phyloP scores from a whole-genome alignment of 768 basidiomycete species.

The Suillus brevipes region DNA sequence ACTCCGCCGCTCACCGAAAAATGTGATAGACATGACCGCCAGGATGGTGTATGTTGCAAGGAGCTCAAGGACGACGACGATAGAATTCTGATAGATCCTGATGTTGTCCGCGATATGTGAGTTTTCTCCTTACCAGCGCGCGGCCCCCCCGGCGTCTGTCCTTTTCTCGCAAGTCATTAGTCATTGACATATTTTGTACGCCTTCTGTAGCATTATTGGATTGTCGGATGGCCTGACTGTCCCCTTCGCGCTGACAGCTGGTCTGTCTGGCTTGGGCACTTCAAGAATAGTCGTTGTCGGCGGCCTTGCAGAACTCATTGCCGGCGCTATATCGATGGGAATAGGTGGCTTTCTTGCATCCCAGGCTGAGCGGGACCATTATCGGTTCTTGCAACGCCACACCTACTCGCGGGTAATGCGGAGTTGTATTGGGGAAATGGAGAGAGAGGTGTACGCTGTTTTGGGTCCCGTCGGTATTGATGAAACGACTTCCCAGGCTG shows the following conservation, averaged over 20 bases:
- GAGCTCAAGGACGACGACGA: slow-evolving; percentile 81
- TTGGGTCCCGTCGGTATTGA: slow-evolving; percentile 91
- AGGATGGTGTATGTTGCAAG: slow-evolving; percentile 81
- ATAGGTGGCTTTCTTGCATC: slow-evolving; percentile 97
- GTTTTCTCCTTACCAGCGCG: slow-evolving; percentile 23
- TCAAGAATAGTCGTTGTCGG: slow-evolving; percentile 92
- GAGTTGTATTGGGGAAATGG: slow-evolving; percentile 93
- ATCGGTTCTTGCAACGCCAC: slow-evolving; percentile 72
- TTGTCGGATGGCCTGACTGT: slow-evolving; percentile 89
- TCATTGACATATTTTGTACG: slow-evolving; percentile 7
- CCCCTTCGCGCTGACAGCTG: slow-evolving; percentile 88
- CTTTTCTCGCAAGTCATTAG: slow-evolving; percentile 7
- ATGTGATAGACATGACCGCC: slow-evolving; percentile 54
- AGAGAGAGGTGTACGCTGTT: slow-evolving; percentile 88
- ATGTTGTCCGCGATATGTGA: slow-evolving; percentile 84
- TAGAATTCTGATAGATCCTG: slow-evolving; percentile 80
- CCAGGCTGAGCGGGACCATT: slow-evolving; percentile 95
- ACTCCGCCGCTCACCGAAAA: slow-evolving; percentile 52
- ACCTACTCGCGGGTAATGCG: slow-evolving; percentile 82
- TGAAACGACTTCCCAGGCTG: slow-evolving; percentile 72
- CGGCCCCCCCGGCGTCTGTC: background rate
- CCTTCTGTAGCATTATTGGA: slow-evolving; percentile 69
- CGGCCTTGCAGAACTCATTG: slow-evolving; percentile 93
- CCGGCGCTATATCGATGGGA: slow-evolving; percentile 97
- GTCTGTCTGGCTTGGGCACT: slow-evolving; percentile 84